These are phyloP conservation scores for Murraya paniculata DNA, from an alignment of 345 rosid genomes.

Conservation along the genomic window DNA sequence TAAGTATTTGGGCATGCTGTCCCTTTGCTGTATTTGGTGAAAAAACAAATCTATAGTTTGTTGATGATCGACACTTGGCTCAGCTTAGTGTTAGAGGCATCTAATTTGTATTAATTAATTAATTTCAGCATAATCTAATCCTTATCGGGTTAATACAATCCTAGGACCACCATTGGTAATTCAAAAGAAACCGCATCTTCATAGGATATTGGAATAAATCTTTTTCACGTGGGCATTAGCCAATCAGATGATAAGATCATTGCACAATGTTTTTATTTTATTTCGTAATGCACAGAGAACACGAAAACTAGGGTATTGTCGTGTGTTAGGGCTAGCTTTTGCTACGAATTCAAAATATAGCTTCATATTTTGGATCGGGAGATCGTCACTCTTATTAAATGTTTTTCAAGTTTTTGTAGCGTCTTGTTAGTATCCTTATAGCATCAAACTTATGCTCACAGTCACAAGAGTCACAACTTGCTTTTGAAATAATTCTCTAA, in stretches of 20 bases:
- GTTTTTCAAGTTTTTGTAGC: too few relatives aligned
- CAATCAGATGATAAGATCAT: slow-evolving; percentile 13
- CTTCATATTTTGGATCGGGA: too few relatives aligned
- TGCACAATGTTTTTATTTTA: not conserved
- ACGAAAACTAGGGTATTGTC: not conserved
- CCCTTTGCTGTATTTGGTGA: slow-evolving; percentile 3
- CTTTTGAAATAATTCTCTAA: too few relatives aligned
- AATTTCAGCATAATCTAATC: not conserved
- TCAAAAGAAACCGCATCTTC: slow-evolving; percentile 24
- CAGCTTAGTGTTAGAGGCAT: not conserved
- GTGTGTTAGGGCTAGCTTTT: not conserved
- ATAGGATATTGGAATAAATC: slow-evolving; percentile 21
- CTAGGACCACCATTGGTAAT: not conserved
- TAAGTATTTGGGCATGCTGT: slow-evolving; percentile 6
- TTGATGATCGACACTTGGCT: slow-evolving; percentile 38
- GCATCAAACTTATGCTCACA: too few relatives aligned
- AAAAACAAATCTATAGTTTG: slow-evolving; percentile 11
- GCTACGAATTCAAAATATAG: not conserved
- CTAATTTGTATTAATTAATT: not conserved
- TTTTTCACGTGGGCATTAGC: slow-evolving; percentile 24
- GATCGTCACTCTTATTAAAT: not conserved
- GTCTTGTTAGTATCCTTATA: too few relatives aligned
- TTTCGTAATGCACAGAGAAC: not conserved
- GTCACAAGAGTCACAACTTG: too few relatives aligned
- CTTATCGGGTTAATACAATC: not conserved